Evolutionary conservation across 139 green algal genomes (phyloP), one percentile per base, ranked within the genome.

Genomic region (Picochlorum sp.): DNA sequence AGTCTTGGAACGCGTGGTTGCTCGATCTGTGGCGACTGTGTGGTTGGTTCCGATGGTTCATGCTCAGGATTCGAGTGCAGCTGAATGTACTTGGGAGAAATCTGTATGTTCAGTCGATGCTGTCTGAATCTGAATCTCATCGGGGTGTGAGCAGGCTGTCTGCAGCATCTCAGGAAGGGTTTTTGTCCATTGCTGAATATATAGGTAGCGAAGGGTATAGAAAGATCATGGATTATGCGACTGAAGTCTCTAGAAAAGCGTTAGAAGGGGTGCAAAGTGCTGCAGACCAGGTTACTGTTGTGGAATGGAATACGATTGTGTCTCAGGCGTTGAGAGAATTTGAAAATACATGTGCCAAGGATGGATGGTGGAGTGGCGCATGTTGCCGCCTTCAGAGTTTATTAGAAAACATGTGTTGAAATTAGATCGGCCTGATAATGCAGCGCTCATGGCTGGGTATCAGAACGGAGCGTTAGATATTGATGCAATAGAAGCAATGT

Each of bases 21-120:
- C 63, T 26, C 66, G 73, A 3, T 50, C 65, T 45, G 21, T 82
- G 28, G 74, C 55, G 18, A 49, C 69, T 21, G 50, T 72, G 16
- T 92, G 83, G 83, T 54, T 82, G 58, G 67, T 94, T 30, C 62
- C 74, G 11, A 70, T 92, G 65, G 67, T 92, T 49, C 63, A 85
- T 41, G 63, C 90, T 57, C 81, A 88, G 62, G 70, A n/a, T 91
- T 45, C 67, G 84, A 6, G 69, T 85, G 41, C 86, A 92, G 76
- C 75, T 92, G 26, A 92, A 89, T 73, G 81, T 92, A 7, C 68
- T 92, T 26, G 86, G 79, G 11, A 68, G 85, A 16, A 79, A 86
- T 47, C 68, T 93, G 28, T 92, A 89, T 57, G 61, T 93, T 3
- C 74, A 87, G 65, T 71, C 62, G 11, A 74, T 81, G 23, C 57